Evolutionary conservation across 2,329 filamentous ascomycete genomes (phyloP), one percentile per base, ranked within the genome.

Genomic region (Cladophialophora chaetospira): DNA sequence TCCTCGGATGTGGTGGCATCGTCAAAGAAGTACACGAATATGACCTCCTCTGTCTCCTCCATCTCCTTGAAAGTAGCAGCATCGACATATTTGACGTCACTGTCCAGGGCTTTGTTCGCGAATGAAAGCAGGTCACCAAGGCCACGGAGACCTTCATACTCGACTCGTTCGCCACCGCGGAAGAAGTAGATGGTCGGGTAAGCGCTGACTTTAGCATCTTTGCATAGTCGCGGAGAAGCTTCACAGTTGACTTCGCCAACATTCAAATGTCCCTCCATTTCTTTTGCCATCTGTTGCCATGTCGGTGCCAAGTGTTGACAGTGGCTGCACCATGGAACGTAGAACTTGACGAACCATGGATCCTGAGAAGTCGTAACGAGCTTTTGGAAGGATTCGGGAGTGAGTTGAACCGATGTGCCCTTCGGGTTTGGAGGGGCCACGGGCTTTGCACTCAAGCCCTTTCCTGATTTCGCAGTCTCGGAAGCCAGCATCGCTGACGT

Each of bases 331-430:
- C 93, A 97, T 4, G 94, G 95, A 15, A 91, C 92, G 71, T 97
- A 97, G 72, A 99, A 97, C 74, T 99, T 99, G 79, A 99, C 86
- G 70, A 99, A 97, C 94, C 94, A 99, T 4, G 92, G 88, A 62
- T 97, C 91, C 62, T 89, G 85, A 0, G 91, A 91, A 71, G 87
- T 88, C 2, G 91, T 96, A 44, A 99, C 92, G 33, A 88, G 78
- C 56, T 83, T 85, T 70, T 95, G 88, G 77, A 99, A 99, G 62
- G 80, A 89, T 69, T 97, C 91, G 0, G 89, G 87, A 2, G 86
- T 91, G 50, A 99, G 80, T 5, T 86, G 75, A 29, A 91, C 79
- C 5, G 91, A 95, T 13, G 82, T 77, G 5, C 94, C 94, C 36
- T 87, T 80, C 3, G 84, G 82, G 65, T 99, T 97, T 19, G 88